These are phyloP conservation scores for Paramyrothecium roridum DNA, from an alignment of 2,329 filamentous ascomycete species.

Conservation along the genomic window DNA sequence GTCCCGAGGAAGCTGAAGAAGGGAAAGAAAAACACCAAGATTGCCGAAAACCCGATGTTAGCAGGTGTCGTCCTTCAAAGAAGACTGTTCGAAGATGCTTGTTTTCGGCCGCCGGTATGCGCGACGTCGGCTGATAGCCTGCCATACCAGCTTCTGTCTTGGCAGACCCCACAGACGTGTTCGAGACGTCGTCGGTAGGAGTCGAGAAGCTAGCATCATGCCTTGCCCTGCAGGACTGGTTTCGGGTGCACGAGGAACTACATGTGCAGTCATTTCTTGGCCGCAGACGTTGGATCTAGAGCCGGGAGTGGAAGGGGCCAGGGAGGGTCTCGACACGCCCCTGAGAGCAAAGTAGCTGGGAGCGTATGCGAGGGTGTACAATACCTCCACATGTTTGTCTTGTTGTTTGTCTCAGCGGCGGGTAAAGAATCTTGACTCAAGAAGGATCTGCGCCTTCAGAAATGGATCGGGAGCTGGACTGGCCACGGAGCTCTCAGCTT, in stretches of 20 bases:
- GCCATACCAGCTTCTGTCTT: neutral
- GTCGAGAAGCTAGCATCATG: neutral
- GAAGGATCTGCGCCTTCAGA: neutral
- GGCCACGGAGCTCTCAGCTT: neutral
- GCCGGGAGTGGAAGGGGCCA: too few relatives aligned
- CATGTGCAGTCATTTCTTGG: too few relatives aligned
- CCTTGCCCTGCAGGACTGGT: neutral
- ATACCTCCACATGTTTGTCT: neutral
- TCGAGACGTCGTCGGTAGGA: neutral
- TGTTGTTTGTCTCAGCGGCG: neutral
- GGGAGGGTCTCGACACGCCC: too few relatives aligned
- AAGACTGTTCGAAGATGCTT: too few relatives aligned
- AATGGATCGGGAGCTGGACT: neutral
- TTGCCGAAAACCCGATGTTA: too few relatives aligned
- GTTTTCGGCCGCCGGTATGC: too few relatives aligned
- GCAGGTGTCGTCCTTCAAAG: too few relatives aligned
- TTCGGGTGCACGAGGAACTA: neutral
- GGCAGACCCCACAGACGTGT: neutral
- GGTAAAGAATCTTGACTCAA: neutral
- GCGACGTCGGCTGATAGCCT: neutral
- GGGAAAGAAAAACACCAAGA: too few relatives aligned
- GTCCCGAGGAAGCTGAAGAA: too few relatives aligned
- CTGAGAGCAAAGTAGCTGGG: too few relatives aligned
- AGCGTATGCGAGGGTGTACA: too few relatives aligned
- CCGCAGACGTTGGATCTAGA: too few relatives aligned